Conservation (phyloP, 148 eudicot genomes). For the Suaeda aralocaspica region DNA sequence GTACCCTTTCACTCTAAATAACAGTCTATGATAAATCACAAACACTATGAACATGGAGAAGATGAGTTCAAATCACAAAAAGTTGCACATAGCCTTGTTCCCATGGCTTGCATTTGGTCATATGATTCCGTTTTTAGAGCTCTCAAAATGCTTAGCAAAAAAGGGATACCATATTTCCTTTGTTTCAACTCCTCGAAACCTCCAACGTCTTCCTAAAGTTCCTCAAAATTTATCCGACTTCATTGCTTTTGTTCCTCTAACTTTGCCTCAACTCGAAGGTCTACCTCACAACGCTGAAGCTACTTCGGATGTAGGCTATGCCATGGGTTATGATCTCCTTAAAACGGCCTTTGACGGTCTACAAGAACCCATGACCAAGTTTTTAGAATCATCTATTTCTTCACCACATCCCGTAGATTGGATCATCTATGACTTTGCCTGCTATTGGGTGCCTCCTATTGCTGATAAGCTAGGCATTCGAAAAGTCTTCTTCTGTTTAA, state of each 20-base stretch:
- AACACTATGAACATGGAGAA: conserved; percentile 7
- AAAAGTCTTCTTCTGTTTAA: conserved; percentile 19
- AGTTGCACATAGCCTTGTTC: conserved; percentile 31
- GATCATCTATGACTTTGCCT: conserved; percentile 30
- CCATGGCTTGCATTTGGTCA: conserved; percentile 46
- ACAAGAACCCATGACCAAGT: background rate
- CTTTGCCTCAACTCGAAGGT: conserved; percentile 18
- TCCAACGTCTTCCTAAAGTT: conserved; percentile 28
- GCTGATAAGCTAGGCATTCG: conserved; percentile 21
- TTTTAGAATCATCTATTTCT: conserved; percentile 1
- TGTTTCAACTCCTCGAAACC: conserved; percentile 31
- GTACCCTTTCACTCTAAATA: no score
- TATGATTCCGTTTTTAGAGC: conserved; percentile 32
- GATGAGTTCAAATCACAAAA: no score
- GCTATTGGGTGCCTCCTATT: conserved; percentile 26
- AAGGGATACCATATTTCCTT: conserved; percentile 32
- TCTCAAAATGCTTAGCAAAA: conserved; percentile 28
- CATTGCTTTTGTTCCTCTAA: conserved; percentile 22
- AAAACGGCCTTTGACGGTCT: conserved; percentile 29
- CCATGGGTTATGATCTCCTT: conserved; percentile 22
- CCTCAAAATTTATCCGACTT: conserved; percentile 8
- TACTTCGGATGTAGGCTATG: conserved; percentile 28
- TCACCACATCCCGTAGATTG: conserved; percentile 22
- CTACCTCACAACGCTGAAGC: conserved; percentile 29
- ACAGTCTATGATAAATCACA: no score